Conservation (phyloP, 1,139 yeast genomes). For the Geotrichum phurueaensis region DNA sequence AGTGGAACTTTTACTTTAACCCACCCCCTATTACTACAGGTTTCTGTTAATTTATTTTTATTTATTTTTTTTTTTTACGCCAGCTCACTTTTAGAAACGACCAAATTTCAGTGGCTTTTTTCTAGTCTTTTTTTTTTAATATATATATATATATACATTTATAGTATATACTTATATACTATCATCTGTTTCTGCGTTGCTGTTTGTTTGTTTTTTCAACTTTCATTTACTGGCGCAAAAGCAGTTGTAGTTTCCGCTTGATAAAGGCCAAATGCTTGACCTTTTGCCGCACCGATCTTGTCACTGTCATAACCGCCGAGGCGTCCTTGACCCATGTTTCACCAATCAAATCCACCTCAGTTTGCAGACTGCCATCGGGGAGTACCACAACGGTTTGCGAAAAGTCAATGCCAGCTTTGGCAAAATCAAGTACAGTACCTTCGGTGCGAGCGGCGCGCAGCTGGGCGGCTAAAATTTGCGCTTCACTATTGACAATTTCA, state of each 20-base stretch:
- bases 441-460: conserved; percentile 38
- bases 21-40: no score
- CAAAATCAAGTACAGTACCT: conserved; percentile 43
- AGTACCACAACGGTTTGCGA: conserved; percentile 21
- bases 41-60: no score
- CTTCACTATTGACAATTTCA: conserved; percentile 56
- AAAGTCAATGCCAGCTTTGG: conserved; percentile 22
- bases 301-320: conserved; percentile 21
- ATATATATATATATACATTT: no score
- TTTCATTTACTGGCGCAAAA: not conserved
- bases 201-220: not conserved
- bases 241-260: conserved; percentile 9
- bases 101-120: no score
- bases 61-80: no score
- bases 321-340: conserved; percentile 17
- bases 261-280: conserved; percentile 36
- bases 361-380: conserved; percentile 23
- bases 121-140: no score
- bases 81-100: no score
- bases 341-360: conserved; percentile 34
- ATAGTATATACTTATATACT: no score
- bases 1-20: not conserved
- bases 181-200: not conserved
- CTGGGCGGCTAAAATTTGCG: conserved; percentile 42
- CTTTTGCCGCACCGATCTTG: conserved; percentile 28